Base-by-base conservation (phyloP, 2,329 filamentous ascomycete species). In the Curvularia sp. region DNA sequence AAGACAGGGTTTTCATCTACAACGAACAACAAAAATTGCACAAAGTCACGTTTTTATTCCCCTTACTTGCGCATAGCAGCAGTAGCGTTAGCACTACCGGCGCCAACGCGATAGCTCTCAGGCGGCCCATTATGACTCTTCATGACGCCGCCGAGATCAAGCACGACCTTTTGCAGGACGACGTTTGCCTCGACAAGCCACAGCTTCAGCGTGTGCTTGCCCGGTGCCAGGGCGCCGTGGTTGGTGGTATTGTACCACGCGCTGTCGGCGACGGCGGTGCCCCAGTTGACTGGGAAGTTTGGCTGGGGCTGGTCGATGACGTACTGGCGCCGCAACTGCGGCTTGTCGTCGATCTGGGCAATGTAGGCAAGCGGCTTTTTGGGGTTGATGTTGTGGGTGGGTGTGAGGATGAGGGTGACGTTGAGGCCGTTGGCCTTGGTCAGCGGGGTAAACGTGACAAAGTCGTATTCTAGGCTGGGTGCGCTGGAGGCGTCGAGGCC, bases 351-450 rank as follows among this genome's bases (percentile, higher is more conserved):
- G 15, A 86, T 69, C 5, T 80, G 78, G 2, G 84, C 72, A 4
- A 83, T 80, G 60, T 83, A 86, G 5, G 77, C 77, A 69, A 87
- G 81, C 2, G 78, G 80, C 1, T 78, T 75, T 21, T 76, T 73
- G 0, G 84, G 83, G 54, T 84, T 80, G 5, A 81, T 79, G 64
- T 86, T 85, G 4, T 85, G 77, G 0, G 80, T 76, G 3, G 78
- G 75, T 1, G 76, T 77, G 19, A 82, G 76, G 32, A 79, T 77
- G 21, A 81, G 68, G 1, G 77, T 79, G 1, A 80, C 56, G 46
- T 77, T 77, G 12, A 76, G 66, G 2, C 68, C 63, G 27, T 75
- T 78, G 7, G 69, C 58, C 6, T 63, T 32, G 2, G 73, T 68
- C 0, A 72, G 74, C 6, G 70, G 61, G 1, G 74, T 74, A 58